Base-by-base conservation (phyloP, 2,329 filamentous ascomycete species). In the Botrytis tulipae region DNA sequence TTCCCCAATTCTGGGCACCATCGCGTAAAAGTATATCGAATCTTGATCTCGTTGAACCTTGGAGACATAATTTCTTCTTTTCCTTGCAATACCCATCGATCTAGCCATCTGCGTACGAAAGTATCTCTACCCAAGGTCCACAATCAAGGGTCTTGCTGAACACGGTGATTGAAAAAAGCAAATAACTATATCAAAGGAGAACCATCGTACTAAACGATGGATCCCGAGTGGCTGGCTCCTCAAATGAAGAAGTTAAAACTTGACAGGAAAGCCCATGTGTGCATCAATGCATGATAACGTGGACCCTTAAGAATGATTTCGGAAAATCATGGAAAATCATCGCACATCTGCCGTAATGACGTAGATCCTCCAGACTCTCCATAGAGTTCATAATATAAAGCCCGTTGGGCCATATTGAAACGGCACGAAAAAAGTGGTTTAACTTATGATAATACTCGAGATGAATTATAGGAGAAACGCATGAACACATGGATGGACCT, bases 201-300 rank as follows among this genome's bases (percentile, higher is more conserved):
- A 42, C 7, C 37, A 9, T 68, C 40, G 25, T 67, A 60, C 42
- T 37, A 69, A 57, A 69, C n/a, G 20, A 68, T 54, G 51, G 32
- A 32, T 35, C 22, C 12, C n/a, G 3, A 68, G 44, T 62, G 65
- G 29, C 51, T 61, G 32, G 51, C n/a, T 60, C 32, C 2, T 9
- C 59, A 59, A 60, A 44, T 29, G 61, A n/a, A 54, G 63, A 40
- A 18, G 20, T 7, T 10, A 60, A 18, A n/a, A 18, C 18, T 68
- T 68, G 48, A 72, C 63, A 68, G 70, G 70, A 68, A 60, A 42
- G 29, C 29, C 70, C 70, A 60, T 72, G 70, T 72, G 70, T 35
- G 29, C 57, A 72, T 72, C 70, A 72, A 72, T 72, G 70, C 70
- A 68, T 59, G 67, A 68, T 46, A 67, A 48, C 42, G 22, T 68